Base-by-base conservation (phyloP, 2,329 filamentous ascomycete species). In the Hypoxylon sp. region DNA sequence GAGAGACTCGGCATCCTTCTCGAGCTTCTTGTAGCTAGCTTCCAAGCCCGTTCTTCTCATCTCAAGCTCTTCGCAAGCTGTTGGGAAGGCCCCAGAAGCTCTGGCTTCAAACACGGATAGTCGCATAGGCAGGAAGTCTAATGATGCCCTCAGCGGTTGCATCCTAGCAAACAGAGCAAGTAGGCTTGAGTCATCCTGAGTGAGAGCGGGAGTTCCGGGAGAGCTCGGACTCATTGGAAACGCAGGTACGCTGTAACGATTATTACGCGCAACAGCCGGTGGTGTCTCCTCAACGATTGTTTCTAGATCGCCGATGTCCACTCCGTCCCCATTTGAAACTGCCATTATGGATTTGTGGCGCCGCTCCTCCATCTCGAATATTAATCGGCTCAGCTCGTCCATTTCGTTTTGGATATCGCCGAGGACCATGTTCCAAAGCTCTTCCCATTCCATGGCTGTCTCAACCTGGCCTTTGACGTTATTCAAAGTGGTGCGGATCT, bases 371-470 rank as follows among this genome's bases (percentile, higher is more conserved):
- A 98, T 97, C 80, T 98, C 94, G 75, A 98, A 98, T 30, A 98
- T 93, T 51, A 97, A 82, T 41, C 92, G 87, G 75, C 88, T 89
- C 14, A 97, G 84, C 48, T 91, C 90, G 70, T 96, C 92, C 76
- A 89, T 90, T 80, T 99, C 96, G 68, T 91, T 89, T 57, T 94
- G 93, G 67, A 98, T 97, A 77, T 98, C 95, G 48, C 94, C 95
- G 2, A 99, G 84, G 2, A 98, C 95, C 70, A 88, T 93, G 74
- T 93, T 93, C 95, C 96, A 98, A 36, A 99, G 85, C 80, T 98
- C 94, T 79, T 98, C 94, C 95, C 95, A 99, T 77, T 99, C 96
- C 94, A 98, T 97, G 50, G 96, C 96, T 64, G 97, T 90, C 79
- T 98, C 96, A 17, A 99, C 95, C 76, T 98, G 95, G 51, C 88